Conservation (phyloP, 1,284 basidiomycete species). For the Fomitiporia mediterranea region DNA sequence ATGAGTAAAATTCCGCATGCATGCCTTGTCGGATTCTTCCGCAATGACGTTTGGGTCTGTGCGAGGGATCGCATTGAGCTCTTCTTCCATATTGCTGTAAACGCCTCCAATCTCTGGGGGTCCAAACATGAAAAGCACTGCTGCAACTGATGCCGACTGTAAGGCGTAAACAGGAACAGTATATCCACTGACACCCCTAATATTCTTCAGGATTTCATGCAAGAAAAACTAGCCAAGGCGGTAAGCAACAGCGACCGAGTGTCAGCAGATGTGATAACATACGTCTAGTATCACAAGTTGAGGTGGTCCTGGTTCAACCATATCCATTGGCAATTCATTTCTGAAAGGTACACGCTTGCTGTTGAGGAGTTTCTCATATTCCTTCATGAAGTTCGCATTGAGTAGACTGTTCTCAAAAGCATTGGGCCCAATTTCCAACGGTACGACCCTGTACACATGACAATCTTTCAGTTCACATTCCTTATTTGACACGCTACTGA, state of each 20-base stretch:
- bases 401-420: background rate
- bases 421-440: background rate
- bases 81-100: background rate
- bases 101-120: constrained; percentile 1
- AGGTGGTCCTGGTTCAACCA: background rate
- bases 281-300: constrained; percentile 14
- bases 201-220: constrained; percentile 2
- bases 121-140: background rate
- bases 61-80: background rate
- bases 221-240: background rate
- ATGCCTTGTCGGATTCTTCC: background rate
- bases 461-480: background rate
- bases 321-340: background rate
- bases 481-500: background rate
- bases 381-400: background rate
- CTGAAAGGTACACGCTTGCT: background rate
- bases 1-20: background rate
- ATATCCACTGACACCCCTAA: background rate
- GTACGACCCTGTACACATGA: constrained; percentile 2
- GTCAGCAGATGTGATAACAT: background rate
- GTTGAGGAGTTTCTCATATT: constrained; percentile 1
- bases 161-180: constrained; percentile 11
- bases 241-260: background rate
- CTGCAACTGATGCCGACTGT: constrained; percentile 4
- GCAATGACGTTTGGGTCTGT: background rate